Evolutionary conservation across 805 yeast species (phyloP).

Genomic region (Lipomyces anomalus): DNA sequence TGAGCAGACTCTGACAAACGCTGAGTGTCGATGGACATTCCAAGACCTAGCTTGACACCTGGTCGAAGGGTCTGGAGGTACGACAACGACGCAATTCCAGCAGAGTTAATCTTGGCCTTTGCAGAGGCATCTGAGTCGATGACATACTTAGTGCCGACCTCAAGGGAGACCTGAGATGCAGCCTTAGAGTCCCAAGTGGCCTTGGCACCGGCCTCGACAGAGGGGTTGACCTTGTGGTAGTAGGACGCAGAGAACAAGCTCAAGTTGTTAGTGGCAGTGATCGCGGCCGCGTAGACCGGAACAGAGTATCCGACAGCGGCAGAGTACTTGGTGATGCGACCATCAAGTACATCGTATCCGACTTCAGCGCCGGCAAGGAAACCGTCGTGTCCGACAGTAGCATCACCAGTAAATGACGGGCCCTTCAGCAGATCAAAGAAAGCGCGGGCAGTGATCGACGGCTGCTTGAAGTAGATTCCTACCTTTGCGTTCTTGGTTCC

Average conservation of each 20-base stretch:
- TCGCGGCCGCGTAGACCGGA: constrained; percentile 78
- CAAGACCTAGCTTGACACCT: constrained; percentile 94
- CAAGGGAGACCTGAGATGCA: constrained; percentile 78
- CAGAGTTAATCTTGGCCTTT: constrained; percentile 95
- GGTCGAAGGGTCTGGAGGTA: constrained; percentile 94
- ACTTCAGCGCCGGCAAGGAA: constrained; percentile 95
- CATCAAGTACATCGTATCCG: constrained; percentile 91
- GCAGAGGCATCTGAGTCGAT: constrained; percentile 84
- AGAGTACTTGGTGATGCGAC: constrained; percentile 88
- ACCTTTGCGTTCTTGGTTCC: constrained; percentile 77
- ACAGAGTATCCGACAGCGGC: constrained; percentile 90
- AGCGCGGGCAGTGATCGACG: constrained; percentile 88
- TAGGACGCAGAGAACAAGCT: constrained; percentile 89
- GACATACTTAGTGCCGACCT: constrained; percentile 91
- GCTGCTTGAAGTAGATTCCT: constrained; percentile 86
- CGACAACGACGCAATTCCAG: constrained; percentile 88
- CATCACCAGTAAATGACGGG: constrained; percentile 91
- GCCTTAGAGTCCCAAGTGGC: constrained; percentile 88
- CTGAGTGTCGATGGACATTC: constrained; percentile 94
- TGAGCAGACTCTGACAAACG: constrained; percentile 94
- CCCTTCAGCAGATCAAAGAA: constrained; percentile 93
- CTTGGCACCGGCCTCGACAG: constrained; percentile 95
- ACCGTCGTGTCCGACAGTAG: constrained; percentile 92
- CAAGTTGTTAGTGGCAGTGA: constrained; percentile 78
- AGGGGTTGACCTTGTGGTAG: constrained; percentile 90